Evolutionary conservation across 306 rosid genomes (phyloP).

Genomic region (Myrica gale): DNA sequence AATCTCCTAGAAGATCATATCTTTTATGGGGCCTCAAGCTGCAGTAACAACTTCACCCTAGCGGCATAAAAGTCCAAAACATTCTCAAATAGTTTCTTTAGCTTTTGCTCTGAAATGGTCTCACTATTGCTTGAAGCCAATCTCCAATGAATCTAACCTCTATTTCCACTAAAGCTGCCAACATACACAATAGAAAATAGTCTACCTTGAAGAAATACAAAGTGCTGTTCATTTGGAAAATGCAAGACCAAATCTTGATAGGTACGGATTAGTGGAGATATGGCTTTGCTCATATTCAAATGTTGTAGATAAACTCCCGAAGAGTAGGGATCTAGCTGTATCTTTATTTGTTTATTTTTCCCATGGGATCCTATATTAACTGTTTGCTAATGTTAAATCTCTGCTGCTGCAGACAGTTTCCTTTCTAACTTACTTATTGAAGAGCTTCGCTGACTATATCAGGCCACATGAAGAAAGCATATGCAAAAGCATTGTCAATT

Average conservation of each 20-base stretch:
- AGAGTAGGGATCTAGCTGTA: neutral
- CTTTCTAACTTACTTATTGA: constrained; percentile 87
- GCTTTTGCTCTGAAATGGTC: constrained; percentile 8
- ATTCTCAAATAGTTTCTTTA: neutral
- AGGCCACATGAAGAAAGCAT: constrained; percentile 98
- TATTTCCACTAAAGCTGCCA: neutral
- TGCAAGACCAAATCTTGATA: constrained; percentile 7
- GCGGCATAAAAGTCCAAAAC: constrained; percentile 4
- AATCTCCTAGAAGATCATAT: neutral
- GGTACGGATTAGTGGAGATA: constrained; percentile 7
- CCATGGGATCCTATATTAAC: constrained; percentile 15
- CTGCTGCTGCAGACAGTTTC: constrained; percentile 83
- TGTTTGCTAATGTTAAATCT: constrained; percentile 28
- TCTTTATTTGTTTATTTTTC: constrained; percentile 17
- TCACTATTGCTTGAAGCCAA: constrained; percentile 6
- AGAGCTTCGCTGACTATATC: constrained; percentile 92
- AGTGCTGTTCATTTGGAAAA: constrained; percentile 12
- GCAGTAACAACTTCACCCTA: constrained; percentile 4
- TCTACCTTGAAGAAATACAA: neutral
- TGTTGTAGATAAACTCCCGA: constrained; percentile 6
- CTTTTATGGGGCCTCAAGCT: neutral
- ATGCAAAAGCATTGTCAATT: constrained; percentile 96
- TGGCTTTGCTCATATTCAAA: constrained; percentile 5
- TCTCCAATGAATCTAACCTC: constrained; percentile 2
- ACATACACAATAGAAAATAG: constrained; percentile 4